Evolutionary conservation across 768 basidiomycete species (phyloP).

Genomic region (Cyathus striatus): DNA sequence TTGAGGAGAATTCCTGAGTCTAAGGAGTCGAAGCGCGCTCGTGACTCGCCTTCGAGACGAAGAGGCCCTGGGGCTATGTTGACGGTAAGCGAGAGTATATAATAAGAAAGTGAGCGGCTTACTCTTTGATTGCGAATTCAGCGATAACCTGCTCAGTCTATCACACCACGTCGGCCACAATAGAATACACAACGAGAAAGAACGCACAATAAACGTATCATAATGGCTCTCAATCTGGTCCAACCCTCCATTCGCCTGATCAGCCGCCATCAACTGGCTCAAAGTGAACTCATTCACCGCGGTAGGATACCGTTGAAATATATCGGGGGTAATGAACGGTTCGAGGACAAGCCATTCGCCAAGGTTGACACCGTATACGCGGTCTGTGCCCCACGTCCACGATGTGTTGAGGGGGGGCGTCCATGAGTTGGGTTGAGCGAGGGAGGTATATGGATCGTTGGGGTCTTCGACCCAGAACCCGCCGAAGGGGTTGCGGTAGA

Average conservation of each 20-base stretch:
- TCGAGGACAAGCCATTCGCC: slow-evolving; percentile 75
- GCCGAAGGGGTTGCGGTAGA: slow-evolving; percentile 68
- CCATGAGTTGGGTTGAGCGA: slow-evolving; percentile 66
- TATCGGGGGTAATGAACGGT: slow-evolving; percentile 66
- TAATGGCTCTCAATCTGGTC: slow-evolving; percentile 73
- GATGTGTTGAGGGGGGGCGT: slow-evolving; percentile 62
- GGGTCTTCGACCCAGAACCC: slow-evolving; percentile 62
- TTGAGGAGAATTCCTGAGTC: no score
- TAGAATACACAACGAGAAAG: not conserved
- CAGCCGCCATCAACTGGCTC: slow-evolving; percentile 58
- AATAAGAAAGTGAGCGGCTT: no score
- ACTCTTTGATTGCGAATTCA: slow-evolving; percentile 78
- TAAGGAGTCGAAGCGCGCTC: no score
- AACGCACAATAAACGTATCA: slow-evolving; percentile 56
- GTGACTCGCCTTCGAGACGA: no score
- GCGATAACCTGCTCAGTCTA: slow-evolving; percentile 83
- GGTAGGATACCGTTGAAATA: slow-evolving; percentile 56
- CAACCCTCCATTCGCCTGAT: slow-evolving; percentile 58
- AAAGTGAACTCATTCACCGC: slow-evolving; percentile 67
- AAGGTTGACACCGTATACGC: slow-evolving; percentile 59
- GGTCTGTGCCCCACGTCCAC: slow-evolving; percentile 64
- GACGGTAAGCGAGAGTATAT: no score
- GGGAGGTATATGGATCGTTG: slow-evolving; percentile 60
- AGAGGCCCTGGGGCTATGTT: no score
- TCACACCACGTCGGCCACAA: not conserved